These are phyloP conservation scores for Ophiostoma piceae DNA, from an alignment of 2,329 filamentous ascomycete species.

Conservation along the genomic window DNA sequence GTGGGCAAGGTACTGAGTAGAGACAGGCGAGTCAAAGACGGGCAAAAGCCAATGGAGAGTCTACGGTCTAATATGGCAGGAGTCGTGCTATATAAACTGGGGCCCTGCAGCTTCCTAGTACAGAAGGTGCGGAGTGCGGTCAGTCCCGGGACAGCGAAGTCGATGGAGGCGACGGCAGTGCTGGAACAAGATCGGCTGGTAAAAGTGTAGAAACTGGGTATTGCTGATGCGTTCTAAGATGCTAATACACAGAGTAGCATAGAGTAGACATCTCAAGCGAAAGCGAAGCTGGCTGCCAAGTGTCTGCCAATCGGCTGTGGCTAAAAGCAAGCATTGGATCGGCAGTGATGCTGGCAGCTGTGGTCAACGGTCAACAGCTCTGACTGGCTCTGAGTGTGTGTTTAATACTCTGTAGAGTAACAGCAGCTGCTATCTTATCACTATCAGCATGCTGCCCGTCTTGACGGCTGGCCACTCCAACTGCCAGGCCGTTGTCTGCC, in stretches of 20 bases:
- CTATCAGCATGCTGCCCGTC: background rate
- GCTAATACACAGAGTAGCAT: too few relatives aligned
- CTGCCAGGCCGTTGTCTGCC: background rate
- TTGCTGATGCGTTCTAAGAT: too few relatives aligned
- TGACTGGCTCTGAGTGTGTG: too few relatives aligned
- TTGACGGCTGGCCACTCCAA: background rate
- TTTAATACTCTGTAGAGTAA: too few relatives aligned
- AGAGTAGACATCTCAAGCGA: background rate
- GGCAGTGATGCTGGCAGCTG: background rate
- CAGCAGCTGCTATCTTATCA: background rate
- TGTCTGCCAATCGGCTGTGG: background rate
- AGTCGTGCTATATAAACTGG: constrained; percentile 11
- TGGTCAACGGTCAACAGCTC: background rate
- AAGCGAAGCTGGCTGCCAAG: background rate
- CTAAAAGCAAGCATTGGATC: background rate
- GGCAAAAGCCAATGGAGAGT: background rate
- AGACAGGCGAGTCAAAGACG: background rate
- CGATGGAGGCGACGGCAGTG: background rate
- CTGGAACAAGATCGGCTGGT: background rate
- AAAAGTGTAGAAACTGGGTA: background rate
- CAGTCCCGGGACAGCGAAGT: constrained; percentile 6
- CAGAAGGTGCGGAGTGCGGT: background rate
- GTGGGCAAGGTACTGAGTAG: background rate
- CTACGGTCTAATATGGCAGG: background rate
- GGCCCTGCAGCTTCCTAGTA: background rate